A percentile compares a stretch with the other conserved stretches of the same genome.
These are phyloP conservation scores for Camelina laxa DNA, from an alignment of 345 rosid genomes.

Conservation along the genomic window DNA sequence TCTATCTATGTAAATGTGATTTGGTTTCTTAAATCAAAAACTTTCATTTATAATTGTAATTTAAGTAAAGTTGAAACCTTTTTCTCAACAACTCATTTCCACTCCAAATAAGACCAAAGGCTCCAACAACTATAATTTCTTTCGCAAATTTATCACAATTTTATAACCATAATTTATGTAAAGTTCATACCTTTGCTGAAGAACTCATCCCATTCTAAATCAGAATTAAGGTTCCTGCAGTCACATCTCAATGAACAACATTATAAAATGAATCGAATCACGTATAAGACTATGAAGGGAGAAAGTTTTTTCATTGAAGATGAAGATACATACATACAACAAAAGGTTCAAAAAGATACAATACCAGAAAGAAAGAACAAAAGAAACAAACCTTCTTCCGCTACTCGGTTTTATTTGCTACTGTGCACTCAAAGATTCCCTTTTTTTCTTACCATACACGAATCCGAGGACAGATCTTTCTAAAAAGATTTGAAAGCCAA, in stretches of 20 bases:
- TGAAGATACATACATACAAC: constrained; percentile 29
- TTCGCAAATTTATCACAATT: background rate
- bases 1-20: constrained; percentile 35
- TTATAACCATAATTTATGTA: background rate
- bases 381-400: background rate
- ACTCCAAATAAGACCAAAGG: background rate
- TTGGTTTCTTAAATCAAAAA: constrained; percentile 29
- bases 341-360: constrained; percentile 33
- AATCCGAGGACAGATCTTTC: constrained; percentile 37
- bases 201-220: constrained; percentile 3
- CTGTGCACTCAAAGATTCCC: constrained; percentile 42
- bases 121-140: background rate
- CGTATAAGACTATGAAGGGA: background rate
- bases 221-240: constrained; percentile 22
- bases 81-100: constrained; percentile 11
- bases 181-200: constrained; percentile 8
- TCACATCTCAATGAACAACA: background rate
- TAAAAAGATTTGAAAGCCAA: constrained; percentile 32
- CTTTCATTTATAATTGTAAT: constrained; percentile 32
- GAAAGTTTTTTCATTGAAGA: constrained; percentile 2
- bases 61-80: constrained; percentile 23
- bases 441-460: background rate
- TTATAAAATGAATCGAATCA: background rate
- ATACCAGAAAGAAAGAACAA: background rate
- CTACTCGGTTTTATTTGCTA: constrained; percentile 1